phyloP scores from a whole-genome alignment of 2,329 filamentous ascomycete species.

The Lecanosticta acicola region DNA sequence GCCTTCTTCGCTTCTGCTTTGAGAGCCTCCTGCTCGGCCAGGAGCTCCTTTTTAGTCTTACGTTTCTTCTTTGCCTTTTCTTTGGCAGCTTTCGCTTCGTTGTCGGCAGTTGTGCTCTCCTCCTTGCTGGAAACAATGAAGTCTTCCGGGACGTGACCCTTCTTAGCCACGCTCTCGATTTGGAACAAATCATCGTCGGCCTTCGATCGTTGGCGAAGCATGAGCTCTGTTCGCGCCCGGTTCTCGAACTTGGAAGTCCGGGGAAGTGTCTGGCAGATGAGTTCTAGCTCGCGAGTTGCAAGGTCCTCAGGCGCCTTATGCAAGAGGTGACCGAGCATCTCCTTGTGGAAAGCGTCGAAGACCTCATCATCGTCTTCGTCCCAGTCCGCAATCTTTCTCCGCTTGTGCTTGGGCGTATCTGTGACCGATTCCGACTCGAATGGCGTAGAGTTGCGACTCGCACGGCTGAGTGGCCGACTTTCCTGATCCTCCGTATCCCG shows the following conservation, averaged over 20 bases:
- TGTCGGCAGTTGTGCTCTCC: slow-evolving; percentile 21
- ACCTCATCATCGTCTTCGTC: slow-evolving; percentile 44
- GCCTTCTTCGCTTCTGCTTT: slow-evolving; percentile 38
- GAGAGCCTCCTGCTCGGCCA: slow-evolving; percentile 61
- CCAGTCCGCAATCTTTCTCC: slow-evolving; percentile 42
- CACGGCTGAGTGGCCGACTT: slow-evolving; percentile 71
- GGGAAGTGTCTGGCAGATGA: slow-evolving; percentile 49
- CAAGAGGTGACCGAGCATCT: slow-evolving; percentile 45
- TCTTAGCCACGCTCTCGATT: slow-evolving; percentile 48
- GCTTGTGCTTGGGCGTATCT: slow-evolving; percentile 41
- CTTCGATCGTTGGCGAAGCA: slow-evolving; percentile 72
- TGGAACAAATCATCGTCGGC: slow-evolving; percentile 77
- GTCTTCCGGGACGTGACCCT: slow-evolving; percentile 36
- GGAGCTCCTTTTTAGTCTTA: slow-evolving; percentile 73
- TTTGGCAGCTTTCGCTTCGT: slow-evolving; percentile 32
- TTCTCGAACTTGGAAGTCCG: slow-evolving; percentile 65
- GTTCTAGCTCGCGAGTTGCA: slow-evolving; percentile 57
- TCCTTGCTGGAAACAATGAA: slow-evolving; percentile 23
- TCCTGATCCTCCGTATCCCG: slow-evolving; percentile 82
- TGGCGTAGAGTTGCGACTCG: slow-evolving; percentile 49
- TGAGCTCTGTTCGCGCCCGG: slow-evolving; percentile 62
- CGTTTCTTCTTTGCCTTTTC: slow-evolving; percentile 53
- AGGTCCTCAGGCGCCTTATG: slow-evolving; percentile 64
- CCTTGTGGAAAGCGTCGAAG: slow-evolving; percentile 43
- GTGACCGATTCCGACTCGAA: slow-evolving; percentile 47